These are phyloP conservation scores for Pontederia paniculata DNA, from an alignment of 176 grass and related monocot genomes.

Conservation along the genomic window DNA sequence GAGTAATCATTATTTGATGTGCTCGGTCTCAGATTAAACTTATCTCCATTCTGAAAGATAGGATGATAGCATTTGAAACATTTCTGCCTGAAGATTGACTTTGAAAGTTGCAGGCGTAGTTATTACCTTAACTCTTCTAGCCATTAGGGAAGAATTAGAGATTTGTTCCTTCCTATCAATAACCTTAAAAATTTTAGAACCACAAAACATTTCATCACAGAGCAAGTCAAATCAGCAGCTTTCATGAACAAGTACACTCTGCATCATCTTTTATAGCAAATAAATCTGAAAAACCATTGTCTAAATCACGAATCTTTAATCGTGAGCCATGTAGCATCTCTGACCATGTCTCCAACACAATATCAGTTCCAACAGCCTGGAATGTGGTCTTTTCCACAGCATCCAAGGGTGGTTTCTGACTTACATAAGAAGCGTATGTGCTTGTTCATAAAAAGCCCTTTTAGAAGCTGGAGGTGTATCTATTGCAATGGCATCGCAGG, in stretches of 20 bases:
- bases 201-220: constrained; percentile 80
- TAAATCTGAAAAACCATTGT: constrained; percentile 62
- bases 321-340: constrained; percentile 40
- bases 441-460: constrained; percentile 55
- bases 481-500: constrained; percentile 56
- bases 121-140: constrained; percentile 72
- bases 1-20: constrained; percentile 70
- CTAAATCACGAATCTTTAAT: constrained; percentile 48
- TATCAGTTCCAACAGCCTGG: constrained; percentile 52
- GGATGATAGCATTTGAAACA: constrained; percentile 89
- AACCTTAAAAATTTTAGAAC: constrained; percentile 74
- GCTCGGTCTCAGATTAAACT: constrained; percentile 77
- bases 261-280: constrained; percentile 46
- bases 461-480: constrained; percentile 67
- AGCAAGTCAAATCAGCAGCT: constrained; percentile 66
- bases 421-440: constrained; percentile 72
- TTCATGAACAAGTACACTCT: constrained; percentile 49
- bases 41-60: constrained; percentile 83
- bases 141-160: constrained; percentile 71
- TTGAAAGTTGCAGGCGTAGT: constrained; percentile 68
- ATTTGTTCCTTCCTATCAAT: constrained; percentile 80
- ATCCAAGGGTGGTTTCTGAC: constrained; percentile 50
- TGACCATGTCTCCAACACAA: constrained; percentile 69
- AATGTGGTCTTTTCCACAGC: constrained; percentile 56
- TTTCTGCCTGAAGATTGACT: constrained; percentile 73